phyloP scores from a whole-genome alignment of 805 yeast genomes.

The Kuraishia floccosa region DNA sequence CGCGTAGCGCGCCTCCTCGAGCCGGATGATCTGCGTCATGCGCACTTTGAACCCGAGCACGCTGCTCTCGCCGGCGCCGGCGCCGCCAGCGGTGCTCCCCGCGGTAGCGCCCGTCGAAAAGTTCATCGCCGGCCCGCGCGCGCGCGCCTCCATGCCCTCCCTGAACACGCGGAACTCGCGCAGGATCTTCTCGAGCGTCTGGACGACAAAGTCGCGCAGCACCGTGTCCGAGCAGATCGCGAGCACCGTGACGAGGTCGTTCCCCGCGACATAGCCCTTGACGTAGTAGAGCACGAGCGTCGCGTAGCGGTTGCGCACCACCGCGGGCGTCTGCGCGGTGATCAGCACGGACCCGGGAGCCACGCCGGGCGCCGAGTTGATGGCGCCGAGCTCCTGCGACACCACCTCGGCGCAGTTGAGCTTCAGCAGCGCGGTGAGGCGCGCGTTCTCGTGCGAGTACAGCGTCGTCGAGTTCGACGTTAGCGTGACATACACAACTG shows the following conservation, averaged over 20 bases:
- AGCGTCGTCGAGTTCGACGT: slow-evolving; percentile 48
- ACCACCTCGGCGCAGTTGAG: slow-evolving; percentile 42
- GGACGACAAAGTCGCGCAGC: slow-evolving; percentile 31
- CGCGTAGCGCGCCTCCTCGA: slow-evolving; percentile 36
- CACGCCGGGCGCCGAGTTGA: slow-evolving; percentile 31
- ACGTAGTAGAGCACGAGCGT: slow-evolving; percentile 30
- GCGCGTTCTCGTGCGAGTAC: slow-evolving; percentile 42
- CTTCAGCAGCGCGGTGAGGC: slow-evolving; percentile 26
- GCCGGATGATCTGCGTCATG: slow-evolving; percentile 44
- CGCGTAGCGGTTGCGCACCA: slow-evolving; percentile 4
- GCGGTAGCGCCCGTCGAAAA: too few relatives aligned
- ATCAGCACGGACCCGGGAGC: slow-evolving; percentile 15
- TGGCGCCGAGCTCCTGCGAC: slow-evolving; percentile 40
- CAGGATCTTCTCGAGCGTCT: slow-evolving; percentile 36
- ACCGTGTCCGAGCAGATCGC: slow-evolving; percentile 32
- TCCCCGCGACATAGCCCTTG: slow-evolving; percentile 30
- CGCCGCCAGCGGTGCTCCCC: slow-evolving; percentile 2
- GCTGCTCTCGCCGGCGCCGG: slow-evolving; percentile 3
- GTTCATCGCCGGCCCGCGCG: too few relatives aligned
- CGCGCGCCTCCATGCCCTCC: too few relatives aligned
- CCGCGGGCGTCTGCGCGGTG: slow-evolving; percentile 10
- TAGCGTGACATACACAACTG: slow-evolving; percentile 35
- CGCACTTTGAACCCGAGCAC: slow-evolving; percentile 37
- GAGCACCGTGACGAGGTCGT: slow-evolving; percentile 41
- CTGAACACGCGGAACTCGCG: slow-evolving; percentile 35